Conservation (phyloP, 2,329 filamentous ascomycete species). For the Penicillium sp. region DNA sequence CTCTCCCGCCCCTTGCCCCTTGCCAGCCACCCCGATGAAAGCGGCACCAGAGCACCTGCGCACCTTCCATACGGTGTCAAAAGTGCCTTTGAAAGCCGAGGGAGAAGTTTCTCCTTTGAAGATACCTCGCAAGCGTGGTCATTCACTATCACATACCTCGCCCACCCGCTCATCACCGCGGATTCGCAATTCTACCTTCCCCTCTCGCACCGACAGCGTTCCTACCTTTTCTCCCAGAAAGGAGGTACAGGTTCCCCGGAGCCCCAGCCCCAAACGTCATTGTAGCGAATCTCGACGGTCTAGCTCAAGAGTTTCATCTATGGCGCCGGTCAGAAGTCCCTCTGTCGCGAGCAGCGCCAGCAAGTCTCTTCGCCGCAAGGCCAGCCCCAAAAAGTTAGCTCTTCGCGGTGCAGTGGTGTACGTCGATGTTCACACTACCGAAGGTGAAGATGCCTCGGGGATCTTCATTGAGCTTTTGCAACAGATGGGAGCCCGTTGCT, state of each 20-base stretch:
- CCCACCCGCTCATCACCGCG: constrained; percentile 34
- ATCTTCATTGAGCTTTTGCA: constrained; percentile 77
- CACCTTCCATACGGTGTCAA: constrained; percentile 71
- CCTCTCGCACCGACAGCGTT: constrained; percentile 20
- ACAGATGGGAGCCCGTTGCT: constrained; percentile 78
- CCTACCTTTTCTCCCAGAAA: constrained; percentile 31
- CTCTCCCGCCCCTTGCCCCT: constrained; percentile 10
- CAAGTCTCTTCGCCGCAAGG: constrained; percentile 30
- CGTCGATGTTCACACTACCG: constrained; percentile 79
- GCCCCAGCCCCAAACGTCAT: constrained; percentile 21
- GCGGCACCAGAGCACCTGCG: constrained; percentile 46
- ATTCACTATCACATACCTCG: constrained; percentile 53
- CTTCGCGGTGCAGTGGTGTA: constrained; percentile 74
- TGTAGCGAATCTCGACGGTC: constrained; percentile 16
- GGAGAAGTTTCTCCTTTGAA: constrained; percentile 52
- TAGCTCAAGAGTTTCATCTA: constrained; percentile 5
- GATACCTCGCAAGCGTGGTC: constrained; percentile 49
- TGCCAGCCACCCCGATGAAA: constrained; percentile 58
- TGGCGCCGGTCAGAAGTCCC: constrained; percentile 12
- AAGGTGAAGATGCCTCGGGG: constrained; percentile 77
- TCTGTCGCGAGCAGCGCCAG: constrained; percentile 24
- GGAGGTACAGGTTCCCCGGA: constrained; percentile 16
- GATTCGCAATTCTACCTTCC: constrained; percentile 24
- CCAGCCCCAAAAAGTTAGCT: constrained; percentile 37
- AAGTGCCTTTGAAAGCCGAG: constrained; percentile 71